Evolutionary conservation across 441 rosid species (phyloP), one percentile per base, ranked within the genome.

Genomic region (Brassica hybrid): DNA sequence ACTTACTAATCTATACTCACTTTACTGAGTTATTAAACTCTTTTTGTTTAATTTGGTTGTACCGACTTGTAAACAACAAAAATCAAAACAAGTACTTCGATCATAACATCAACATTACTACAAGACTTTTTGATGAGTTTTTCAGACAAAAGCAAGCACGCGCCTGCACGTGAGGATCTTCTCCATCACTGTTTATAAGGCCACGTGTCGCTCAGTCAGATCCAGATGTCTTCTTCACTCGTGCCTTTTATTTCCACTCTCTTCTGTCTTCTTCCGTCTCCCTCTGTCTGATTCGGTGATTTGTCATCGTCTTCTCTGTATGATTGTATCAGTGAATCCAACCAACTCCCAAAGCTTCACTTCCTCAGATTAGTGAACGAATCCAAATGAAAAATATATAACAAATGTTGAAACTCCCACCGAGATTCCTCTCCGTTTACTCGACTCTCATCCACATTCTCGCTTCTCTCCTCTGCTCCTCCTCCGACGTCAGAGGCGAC

Each of bases 211-310:
- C 0, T 2, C 50, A 34, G 18, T 16, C 32, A 48, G 57, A 76
- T 77, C 88, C 92, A 89, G 88, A 84, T 89, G 97, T 90, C 92
- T 61, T 54, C 66, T 78, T 81, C 88, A 48, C 65, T 66, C 83
- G 58, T 83, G 52, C 78, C 81, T 86, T 85, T 83, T 91, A 75
- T 68, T 75, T 36, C 63, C 48, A 81, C 66, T 66, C 81, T 57
- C 38, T 16, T 76, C 71, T 76, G 80, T 74, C 78, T 25, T 65
- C 57, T 72, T 74, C 67, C 68, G 43, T 63, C 68, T 71, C 64
- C 75, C 41, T 71, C 81, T 72, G 81, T 79, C 75, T 57, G 58
- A 61, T 59, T 76, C 85, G 74, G 76, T 72, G 69, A 45, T 18
- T 73, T 23, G 71, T 68, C 71, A 43, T 58, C 43, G 60, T 16